Conservation (phyloP, 1,284 basidiomycete species). For the Serendipita sp. region DNA sequence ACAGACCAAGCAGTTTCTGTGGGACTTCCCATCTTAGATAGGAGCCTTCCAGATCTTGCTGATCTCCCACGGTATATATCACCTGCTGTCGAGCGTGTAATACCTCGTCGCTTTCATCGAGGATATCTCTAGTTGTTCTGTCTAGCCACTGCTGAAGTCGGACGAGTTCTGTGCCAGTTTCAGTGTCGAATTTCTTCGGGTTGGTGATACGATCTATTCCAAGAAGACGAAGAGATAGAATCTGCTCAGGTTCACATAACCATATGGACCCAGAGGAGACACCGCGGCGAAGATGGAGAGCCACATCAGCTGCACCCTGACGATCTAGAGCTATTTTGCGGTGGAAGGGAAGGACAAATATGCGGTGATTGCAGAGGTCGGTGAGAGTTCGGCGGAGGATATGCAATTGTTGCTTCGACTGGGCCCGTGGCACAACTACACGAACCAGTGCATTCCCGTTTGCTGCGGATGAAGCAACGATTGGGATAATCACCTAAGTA, state of each 20-base stretch:
- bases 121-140: conserved; percentile 26
- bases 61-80: conserved; percentile 29
- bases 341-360: conserved; percentile 37
- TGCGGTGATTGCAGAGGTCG: conserved; percentile 30
- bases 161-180: conserved; percentile 14
- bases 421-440: conserved; percentile 33
- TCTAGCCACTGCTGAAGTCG: conserved; percentile 25
- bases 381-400: conserved; percentile 30
- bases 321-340: too few species aligned
- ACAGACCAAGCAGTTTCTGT: conserved; percentile 26
- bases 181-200: conserved; percentile 8
- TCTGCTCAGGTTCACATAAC: conserved; percentile 37
- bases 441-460: conserved; percentile 23
- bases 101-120: conserved; percentile 43
- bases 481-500: conserved; percentile 29
- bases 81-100: conserved; percentile 35
- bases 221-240: conserved; percentile 36
- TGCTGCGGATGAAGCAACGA: conserved; percentile 25
- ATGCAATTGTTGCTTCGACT: conserved; percentile 33
- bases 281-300: conserved; percentile 23
- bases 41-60: conserved; percentile 27
- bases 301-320: too few species aligned
- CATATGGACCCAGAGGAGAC: conserved; percentile 27
- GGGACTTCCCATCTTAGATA: conserved; percentile 34
- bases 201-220: conserved; percentile 22